These are phyloP conservation scores for Saccharomycopsis fibuligera DNA, from an alignment of 805 yeast genomes.

Conservation along the genomic window DNA sequence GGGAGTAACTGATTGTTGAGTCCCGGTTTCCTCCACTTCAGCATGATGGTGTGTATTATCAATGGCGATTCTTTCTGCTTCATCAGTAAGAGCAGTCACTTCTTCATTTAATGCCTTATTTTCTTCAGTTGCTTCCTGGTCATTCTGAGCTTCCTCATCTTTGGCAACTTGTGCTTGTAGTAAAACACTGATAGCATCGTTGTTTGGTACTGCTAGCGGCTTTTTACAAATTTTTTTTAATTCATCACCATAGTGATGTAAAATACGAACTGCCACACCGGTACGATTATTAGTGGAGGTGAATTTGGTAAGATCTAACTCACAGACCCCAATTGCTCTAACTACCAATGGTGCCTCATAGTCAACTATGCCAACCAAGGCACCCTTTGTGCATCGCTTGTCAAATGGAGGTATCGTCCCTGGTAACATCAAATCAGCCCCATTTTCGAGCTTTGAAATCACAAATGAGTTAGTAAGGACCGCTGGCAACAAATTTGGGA, in stretches of 20 bases:
- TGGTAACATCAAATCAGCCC: slow-evolving; percentile 78
- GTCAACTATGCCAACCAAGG: slow-evolving; percentile 67
- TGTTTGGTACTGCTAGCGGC: slow-evolving; percentile 39
- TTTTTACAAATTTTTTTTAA: slow-evolving; percentile 45
- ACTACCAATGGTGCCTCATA: slow-evolving; percentile 53
- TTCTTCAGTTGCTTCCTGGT: slow-evolving; percentile 16
- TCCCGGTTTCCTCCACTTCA: slow-evolving; percentile 17
- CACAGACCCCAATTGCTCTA: slow-evolving; percentile 66
- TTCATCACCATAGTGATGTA: slow-evolving; percentile 66
- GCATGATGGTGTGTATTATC: slow-evolving; percentile 10
- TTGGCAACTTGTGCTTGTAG: background rate
- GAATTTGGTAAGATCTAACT: slow-evolving; percentile 39
- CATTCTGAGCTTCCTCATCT: background rate
- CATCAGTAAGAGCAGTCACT: slow-evolving; percentile 7
- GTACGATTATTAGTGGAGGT: slow-evolving; percentile 49
- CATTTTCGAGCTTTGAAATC: slow-evolving; percentile 59
- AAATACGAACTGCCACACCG: slow-evolving; percentile 73
- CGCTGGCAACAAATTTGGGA: slow-evolving; percentile 58
- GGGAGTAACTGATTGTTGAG: slow-evolving; percentile 8
- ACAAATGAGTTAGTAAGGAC: slow-evolving; percentile 72
- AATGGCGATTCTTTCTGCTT: background rate
- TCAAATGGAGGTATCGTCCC: slow-evolving; percentile 50
- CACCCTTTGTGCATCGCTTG: slow-evolving; percentile 32
- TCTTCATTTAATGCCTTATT: slow-evolving; percentile 18
- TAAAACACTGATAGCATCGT: slow-evolving; percentile 18